A percentile compares a stretch with the other conserved stretches of the same genome.
Evolutionary conservation across 2,329 filamentous ascomycete species (phyloP).

Genomic region (Microdochium nivale): DNA sequence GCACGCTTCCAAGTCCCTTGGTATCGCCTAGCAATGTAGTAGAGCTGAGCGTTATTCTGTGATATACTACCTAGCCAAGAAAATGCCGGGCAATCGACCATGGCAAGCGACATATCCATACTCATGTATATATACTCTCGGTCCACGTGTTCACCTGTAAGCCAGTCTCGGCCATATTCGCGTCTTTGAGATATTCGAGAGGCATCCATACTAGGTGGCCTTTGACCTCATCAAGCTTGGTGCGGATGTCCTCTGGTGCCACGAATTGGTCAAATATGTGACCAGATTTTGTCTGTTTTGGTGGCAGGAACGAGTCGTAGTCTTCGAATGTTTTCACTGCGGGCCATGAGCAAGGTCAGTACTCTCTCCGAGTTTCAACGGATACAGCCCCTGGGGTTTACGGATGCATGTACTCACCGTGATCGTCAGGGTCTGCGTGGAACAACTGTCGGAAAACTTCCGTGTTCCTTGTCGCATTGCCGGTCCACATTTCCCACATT

Average conservation of each 20-base stretch:
- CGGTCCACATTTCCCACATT: slow-evolving; percentile 62
- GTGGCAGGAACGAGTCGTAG: slow-evolving; percentile 71
- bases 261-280: slow-evolving; percentile 79
- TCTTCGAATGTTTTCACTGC: slow-evolving; percentile 80
- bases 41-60: no score
- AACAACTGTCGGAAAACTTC: slow-evolving; percentile 71
- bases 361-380: slow-evolving; percentile 1
- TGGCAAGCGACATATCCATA: background rate
- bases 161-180: slow-evolving; percentile 82
- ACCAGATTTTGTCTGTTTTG: slow-evolving; percentile 65
- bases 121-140: slow-evolving; percentile 73
- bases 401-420: slow-evolving; percentile 40
- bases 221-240: slow-evolving; percentile 69
- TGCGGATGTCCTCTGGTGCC: slow-evolving; percentile 61
- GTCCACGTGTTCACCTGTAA: slow-evolving; percentile 80
- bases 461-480: slow-evolving; percentile 62
- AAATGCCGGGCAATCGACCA: background rate
- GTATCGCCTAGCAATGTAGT: no score
- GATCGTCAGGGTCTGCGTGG: slow-evolving; percentile 82
- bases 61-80: no score
- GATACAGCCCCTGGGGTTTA: background rate
- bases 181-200: slow-evolving; percentile 76
- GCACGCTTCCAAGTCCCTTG: no score
- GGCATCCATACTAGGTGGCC: slow-evolving; percentile 95
- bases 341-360: slow-evolving; percentile 3